Evolutionary conservation across 108 stramenopile species (phyloP).

Genomic region (Fistulifera pelliculosa): DNA sequence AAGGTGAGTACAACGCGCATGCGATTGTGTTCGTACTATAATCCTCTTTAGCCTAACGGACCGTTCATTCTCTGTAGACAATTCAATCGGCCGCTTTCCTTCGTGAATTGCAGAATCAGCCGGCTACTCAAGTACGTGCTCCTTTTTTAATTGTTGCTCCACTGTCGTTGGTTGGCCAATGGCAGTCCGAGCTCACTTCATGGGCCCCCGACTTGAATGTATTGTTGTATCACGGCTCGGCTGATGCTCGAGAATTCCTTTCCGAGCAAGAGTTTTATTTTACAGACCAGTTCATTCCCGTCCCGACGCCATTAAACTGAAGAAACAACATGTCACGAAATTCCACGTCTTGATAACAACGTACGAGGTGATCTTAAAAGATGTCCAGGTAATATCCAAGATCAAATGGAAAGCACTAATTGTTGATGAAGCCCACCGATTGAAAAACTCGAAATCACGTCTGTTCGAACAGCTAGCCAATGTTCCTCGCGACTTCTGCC

Average conservation of each 20-base stretch:
- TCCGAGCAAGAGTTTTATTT: conserved; percentile 87
- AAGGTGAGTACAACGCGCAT: background rate
- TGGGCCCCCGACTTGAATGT: conserved; percentile 95
- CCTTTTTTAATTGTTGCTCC: conserved; percentile 94
- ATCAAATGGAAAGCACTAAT: conserved; percentile 84
- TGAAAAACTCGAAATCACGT: conserved; percentile 77
- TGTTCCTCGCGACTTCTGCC: conserved; percentile 71
- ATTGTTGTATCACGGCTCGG: conserved; percentile 89
- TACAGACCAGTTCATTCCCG: conserved; percentile 65
- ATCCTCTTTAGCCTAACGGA: too few relatives aligned
- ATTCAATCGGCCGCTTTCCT: conserved; percentile 77
- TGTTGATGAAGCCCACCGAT: conserved; percentile 84
- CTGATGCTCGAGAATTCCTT: conserved; percentile 80
- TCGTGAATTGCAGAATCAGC: conserved; percentile 37
- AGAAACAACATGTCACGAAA: conserved; percentile 73
- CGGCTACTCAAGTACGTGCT: conserved; percentile 50
- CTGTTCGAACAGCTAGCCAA: conserved; percentile 67
- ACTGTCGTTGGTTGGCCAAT: conserved; percentile 83
- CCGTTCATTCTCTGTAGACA: too few relatives aligned
- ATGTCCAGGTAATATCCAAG: conserved; percentile 65
- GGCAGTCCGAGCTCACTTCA: conserved; percentile 83
- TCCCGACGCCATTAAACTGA: conserved; percentile 47
- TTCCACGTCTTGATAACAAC: conserved; percentile 95
- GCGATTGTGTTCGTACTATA: conserved; percentile 2
- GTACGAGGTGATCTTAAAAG: conserved; percentile 87